Conservation (phyloP, 257 asterid species). For the Salvia miltiorrhiza region DNA sequence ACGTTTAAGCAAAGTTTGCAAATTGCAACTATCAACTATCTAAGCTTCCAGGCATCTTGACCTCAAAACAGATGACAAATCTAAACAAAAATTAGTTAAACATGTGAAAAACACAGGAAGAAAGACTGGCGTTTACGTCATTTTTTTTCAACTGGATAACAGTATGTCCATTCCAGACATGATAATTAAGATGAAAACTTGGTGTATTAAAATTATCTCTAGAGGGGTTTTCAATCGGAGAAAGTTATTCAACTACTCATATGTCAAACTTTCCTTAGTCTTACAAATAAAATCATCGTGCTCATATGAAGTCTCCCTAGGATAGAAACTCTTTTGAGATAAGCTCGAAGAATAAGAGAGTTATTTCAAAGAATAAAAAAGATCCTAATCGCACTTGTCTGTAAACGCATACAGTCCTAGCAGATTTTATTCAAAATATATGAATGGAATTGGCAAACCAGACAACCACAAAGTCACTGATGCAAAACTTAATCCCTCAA, state of each 20-base stretch:
- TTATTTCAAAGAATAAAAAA: neutral
- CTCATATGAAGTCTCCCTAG: neutral
- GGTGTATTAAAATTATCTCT: neutral
- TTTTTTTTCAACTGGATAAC: neutral
- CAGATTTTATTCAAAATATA: neutral
- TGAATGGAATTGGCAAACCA: neutral
- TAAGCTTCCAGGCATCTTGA: neutral
- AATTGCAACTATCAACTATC: neutral
- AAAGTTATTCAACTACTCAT: neutral
- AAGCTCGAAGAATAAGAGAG: neutral
- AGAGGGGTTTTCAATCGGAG: neutral
- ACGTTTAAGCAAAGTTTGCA: no score
- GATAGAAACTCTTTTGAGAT: neutral
- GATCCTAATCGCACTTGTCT: neutral
- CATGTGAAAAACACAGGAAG: no score
- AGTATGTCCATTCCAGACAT: neutral
- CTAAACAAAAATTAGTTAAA: no score
- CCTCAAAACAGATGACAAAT: no score
- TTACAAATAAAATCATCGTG: neutral
- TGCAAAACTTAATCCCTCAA: neutral
- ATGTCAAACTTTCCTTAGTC: neutral
- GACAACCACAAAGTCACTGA: neutral
- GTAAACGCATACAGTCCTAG: neutral
- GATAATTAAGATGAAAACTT: neutral
- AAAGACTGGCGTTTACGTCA: neutral